phyloP scores from a whole-genome alignment of 306 rosid genomes.

The Cucurbita pepo region DNA sequence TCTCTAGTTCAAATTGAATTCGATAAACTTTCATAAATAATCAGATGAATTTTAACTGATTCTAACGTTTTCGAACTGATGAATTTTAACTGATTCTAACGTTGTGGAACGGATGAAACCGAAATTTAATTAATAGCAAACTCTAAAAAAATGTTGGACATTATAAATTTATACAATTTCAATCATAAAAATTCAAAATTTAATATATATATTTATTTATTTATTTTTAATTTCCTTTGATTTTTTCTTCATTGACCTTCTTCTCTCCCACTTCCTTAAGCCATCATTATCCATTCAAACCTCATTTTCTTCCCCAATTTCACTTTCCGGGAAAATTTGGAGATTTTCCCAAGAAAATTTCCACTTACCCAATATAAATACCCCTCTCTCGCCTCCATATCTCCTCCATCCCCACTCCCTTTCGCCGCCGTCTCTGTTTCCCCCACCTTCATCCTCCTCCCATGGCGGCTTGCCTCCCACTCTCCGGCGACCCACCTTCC shows the following conservation, averaged over 20 bases:
- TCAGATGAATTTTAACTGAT: no score
- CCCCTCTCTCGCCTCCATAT: not conserved
- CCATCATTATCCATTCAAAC: not conserved
- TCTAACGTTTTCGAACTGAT: no score
- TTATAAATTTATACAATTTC: not conserved
- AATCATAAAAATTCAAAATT: not conserved
- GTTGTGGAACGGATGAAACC: no score
- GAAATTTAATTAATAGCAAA: no score
- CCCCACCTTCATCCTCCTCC: not conserved
- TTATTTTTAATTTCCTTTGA: not conserved
- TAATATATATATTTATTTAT: not conserved
- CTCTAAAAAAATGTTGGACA: not conserved
- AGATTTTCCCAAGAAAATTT: slow-evolving; percentile 17
- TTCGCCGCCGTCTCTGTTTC: not conserved
- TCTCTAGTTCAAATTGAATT: no score
- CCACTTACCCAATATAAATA: not conserved
- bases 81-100: no score
- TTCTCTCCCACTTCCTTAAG: not conserved
- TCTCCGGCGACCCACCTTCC: slow-evolving; percentile 21
- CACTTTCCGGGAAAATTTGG: not conserved
- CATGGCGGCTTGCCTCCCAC: slow-evolving; percentile 41
- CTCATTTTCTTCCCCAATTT: no score
- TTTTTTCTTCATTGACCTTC: not conserved
- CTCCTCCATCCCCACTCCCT: not conserved
- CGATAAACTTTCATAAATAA: no score